phyloP scores from a whole-genome alignment of 768 basidiomycete species.

The Russula lepida region DNA sequence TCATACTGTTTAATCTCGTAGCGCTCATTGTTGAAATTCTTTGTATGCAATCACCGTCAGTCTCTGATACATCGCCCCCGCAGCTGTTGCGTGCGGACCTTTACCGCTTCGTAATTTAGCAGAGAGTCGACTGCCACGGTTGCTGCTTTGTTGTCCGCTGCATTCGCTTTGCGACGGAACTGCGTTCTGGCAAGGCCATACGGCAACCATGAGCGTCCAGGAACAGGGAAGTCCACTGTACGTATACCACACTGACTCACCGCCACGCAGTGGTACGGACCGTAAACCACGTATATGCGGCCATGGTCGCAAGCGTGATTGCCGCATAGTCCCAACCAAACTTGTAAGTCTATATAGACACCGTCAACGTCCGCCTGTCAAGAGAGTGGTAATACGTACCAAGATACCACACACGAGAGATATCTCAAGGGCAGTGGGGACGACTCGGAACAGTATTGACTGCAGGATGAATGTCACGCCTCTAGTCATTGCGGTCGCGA shows the following conservation, averaged over 20 bases:
- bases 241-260: slow-evolving; percentile 32
- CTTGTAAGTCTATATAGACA: slow-evolving; percentile 69
- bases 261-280: slow-evolving; percentile 94
- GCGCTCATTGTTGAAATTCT: slow-evolving; percentile 97
- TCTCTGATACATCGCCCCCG: not conserved
- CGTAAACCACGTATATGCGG: slow-evolving; percentile 94
- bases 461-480: slow-evolving; percentile 94
- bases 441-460: slow-evolving; percentile 89
- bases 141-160: slow-evolving; percentile 94
- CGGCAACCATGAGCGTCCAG: not conserved
- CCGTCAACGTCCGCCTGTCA: not conserved
- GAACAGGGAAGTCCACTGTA: not conserved
- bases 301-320: slow-evolving; percentile 77
- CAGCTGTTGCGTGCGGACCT: slow-evolving; percentile 42
- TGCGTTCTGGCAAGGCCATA: slow-evolving; percentile 51
- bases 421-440: slow-evolving; percentile 93
- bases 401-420: slow-evolving; percentile 95
- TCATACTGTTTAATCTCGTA: slow-evolving; percentile 91
- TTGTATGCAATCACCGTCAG: slow-evolving; percentile 3
- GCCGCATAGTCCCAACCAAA: slow-evolving; percentile 98
- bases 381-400: slow-evolving; percentile 41
- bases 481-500: slow-evolving; percentile 35
- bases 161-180: slow-evolving; percentile 91
- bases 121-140: slow-evolving; percentile 89
- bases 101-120: slow-evolving; percentile 98